Base-by-base conservation (phyloP, 2,329 filamentous ascomycete species). In the Fusarium setosum region DNA sequence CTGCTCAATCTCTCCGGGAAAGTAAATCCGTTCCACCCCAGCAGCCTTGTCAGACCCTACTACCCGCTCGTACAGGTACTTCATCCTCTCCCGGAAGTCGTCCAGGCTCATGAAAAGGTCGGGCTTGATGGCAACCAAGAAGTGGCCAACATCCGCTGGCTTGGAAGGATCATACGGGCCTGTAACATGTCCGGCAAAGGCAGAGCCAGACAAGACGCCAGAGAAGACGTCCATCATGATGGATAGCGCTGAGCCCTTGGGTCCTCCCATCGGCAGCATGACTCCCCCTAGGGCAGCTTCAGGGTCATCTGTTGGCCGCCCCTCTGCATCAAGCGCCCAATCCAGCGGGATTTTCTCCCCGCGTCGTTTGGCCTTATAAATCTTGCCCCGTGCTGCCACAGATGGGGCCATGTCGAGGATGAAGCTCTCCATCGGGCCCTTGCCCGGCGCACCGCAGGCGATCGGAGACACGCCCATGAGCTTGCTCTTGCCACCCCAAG, bases 221-320 rank as follows among this genome's bases (percentile, higher is more conserved):
- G 91, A 94, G 73, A 96, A 95, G 3, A 96, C 90, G 73, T 96
- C 92, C 93, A 96, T 96, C 91, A 94, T 95, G 55, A 96, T 87
- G 1, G 91, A 82, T 37, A 96, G 75, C 0, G 86, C 93, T 3
- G 90, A 92, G 0, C 93, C 93, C 76, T 96, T 96, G 0, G 92
- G 92, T 0, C 93, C 92, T 3, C 92, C 92, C 90, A 96, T 94
- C 0, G 92, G 92, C 18, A 95, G 79, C 92, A 96, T 95, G 4
- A 94, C 91, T 1, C 92, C 92, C 31, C 88, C 86, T 10, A 96
- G 79, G 0, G 92, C 93, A 18, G 83, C 83, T 1, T 83, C 85
- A 0, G 93, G 92, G 68, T 96, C 91, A 56, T 91, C 86, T 0
- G 92, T 93, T n/a, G 79, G 83, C 12, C 81, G 80, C 0, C 92